Evolutionary conservation across 225 moss, liverwort and hornwort genomes (phyloP), one percentile per base, ranked within the genome.

Genomic region (Pseudisothecium myosuroides): DNA sequence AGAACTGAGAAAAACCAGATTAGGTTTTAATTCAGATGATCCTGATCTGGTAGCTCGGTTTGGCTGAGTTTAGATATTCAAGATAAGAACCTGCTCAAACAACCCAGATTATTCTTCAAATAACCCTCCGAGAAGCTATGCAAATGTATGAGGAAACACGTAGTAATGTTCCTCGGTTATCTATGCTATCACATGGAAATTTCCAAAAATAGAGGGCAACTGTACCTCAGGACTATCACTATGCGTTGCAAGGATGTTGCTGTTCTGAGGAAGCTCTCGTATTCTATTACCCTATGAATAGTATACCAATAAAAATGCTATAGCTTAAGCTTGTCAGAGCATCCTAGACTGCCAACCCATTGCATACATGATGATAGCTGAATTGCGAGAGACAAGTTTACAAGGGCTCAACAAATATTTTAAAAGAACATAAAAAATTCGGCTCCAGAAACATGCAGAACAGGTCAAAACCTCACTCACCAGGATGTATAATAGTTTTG

Each of bases 401-500:
- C 76, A 82, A n/a, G 49, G 22, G 24, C 58, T 81, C 68, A 63
- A 84, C 43, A 76, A 74, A 75, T 19, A 18, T 14, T 79, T 67
- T 26, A 27, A 24, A 56, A 34, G 76, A 47, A 47, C 21, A 62
- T 47, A 36, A 49, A 54, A 83, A 52, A 64, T 34, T 58, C 17
- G 23, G 14, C 43, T 79, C 7, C 18, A 84, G 59, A 83, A 87
- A 73, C 36, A 12, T 71, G 47, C 54, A 68, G n/a, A 69, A 45
- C 76, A 90, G 60, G 74, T 87, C 55, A 26, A 64, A 62, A 64
- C 80, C 95, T 91, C 93, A 96, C 96, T 98, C 98, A 92, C 96
- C 95, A 85, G 96, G 96, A 93, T 98, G 98, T 69, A 98, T 95
- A 47, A 97, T 96, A n/a, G 95, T 96, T 92, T 98, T 98, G 73